Base-by-base conservation (phyloP, 805 yeast genomes). In the Nakazawaea molendinolei region DNA sequence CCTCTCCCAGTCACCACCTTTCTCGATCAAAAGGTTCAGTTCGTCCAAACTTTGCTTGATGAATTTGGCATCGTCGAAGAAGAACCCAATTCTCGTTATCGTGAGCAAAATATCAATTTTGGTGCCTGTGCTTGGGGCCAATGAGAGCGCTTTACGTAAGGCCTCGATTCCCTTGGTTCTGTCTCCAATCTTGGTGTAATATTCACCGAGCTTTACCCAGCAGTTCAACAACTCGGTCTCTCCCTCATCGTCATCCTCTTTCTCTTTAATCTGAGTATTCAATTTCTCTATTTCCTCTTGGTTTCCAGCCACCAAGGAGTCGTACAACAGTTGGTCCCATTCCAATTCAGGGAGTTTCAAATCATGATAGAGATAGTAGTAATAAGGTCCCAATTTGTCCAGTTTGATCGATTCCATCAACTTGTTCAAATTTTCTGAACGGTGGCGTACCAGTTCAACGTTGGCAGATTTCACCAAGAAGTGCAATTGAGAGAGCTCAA, bases 1-100 rank as follows among this genome's bases (percentile, higher is more conserved):
- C 60, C 98, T 84, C 63, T 92, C 98, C 98, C 98, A 92, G 58
- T 92, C 98, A 44, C 98, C 98, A 38, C 97, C 98, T 52, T 86
- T 84, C 51, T 90, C 97, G 51, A 92, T 86, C 55, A 86, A 70
- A 17, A 64, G 52, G 52, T 82, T 77, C 14, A 81, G 77, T 47
- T 78, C 78, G 38, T 81, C 90, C 45, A 92, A 70, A 51, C 80
- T 79, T 48, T 76, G 76, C 41, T 79, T 72, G 30, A 83, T 80
- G 45, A 74, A 75, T 5, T 63, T 58, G 53, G 77, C 78, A 60
- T 92, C 95, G 51, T 80, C 79, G 58, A 72, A 90, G 57, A 92
- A 87, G 49, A 87, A 79, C n/a, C 95, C 97, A 38, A 92, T 59
- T 56, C 97, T 76, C 10, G 87, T 71, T 44, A 90, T 76, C 9